Conservation (phyloP, 768 basidiomycete species). For the Ramaria rubella region DNA sequence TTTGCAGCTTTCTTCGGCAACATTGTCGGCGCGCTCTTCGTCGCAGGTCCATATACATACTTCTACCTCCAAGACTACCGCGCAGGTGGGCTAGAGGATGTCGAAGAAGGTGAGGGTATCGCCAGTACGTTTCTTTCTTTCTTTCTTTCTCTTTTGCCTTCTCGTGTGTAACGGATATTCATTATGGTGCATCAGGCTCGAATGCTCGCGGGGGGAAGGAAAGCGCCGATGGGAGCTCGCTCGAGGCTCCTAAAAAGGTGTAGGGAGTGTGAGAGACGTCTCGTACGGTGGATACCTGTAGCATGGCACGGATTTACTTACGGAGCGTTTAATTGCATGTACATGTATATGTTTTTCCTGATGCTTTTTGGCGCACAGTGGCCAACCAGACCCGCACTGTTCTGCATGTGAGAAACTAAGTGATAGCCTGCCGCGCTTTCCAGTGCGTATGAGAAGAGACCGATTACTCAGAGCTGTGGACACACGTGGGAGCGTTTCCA, state of each 20-base stretch:
- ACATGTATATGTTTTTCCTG: no score
- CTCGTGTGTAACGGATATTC: no score
- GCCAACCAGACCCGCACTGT: no score
- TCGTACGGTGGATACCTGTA: background rate
- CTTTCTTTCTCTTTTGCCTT: no score
- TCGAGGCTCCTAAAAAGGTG: background rate
- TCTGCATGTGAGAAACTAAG: no score
- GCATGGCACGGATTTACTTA: no score
- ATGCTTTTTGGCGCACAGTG: no score
- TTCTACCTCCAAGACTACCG: slow-evolving; percentile 53
- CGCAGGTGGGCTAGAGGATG: slow-evolving; percentile 31
- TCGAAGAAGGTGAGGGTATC: slow-evolving; percentile 32
- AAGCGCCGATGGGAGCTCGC: background rate
- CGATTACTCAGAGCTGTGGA: no score
- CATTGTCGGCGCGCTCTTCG: slow-evolving; percentile 55
- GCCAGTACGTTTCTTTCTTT: background rate
- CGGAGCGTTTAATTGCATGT: background rate
- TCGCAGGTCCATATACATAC: slow-evolving; percentile 58
- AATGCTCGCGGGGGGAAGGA: background rate
- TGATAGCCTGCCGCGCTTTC: no score
- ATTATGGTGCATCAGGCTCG: no score
- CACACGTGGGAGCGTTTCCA: no score
- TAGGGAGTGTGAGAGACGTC: background rate
- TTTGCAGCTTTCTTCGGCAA: slow-evolving; percentile 64
- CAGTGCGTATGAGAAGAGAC: no score